Evolutionary conservation across 805 yeast genomes (phyloP), one percentile per base, ranked within the genome.

Genomic region (Hanseniaspora nectarophila): DNA sequence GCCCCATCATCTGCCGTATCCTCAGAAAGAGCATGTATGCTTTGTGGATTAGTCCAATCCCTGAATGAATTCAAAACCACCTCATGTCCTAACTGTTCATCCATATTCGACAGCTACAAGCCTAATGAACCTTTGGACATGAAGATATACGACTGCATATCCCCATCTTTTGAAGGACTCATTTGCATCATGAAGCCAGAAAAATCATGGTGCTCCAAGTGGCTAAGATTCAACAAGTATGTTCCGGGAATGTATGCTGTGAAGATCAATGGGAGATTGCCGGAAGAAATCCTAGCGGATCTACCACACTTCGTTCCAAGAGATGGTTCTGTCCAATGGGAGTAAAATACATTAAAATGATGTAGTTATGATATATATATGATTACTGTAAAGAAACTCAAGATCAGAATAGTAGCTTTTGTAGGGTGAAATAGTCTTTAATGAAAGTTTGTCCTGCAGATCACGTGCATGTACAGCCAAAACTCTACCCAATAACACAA

Each of bases 61-160:
- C 76, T 83, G 59, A 76, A 72, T 54, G 84, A 79, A 61, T 92
- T 92, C 65, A 78, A 84, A 46, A 81, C 80, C 54, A 78, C 78
- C 18, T 97, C 97, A 6, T 90, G 98, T 67, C 97, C 98, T 13
- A 90, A 90, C 72, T 90, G 98, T 70, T 97, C 87, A 61, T 80
- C 89, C 50, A 78, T 90, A 28, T 74, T 90, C 61, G 88, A 84
- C 58, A 82, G 80, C 61, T 47, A 47, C 12, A 47, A 32, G 32
- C 43, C 45, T 10, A 47, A 40, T 20, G 51, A 47, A 26, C 51
- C 51, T 10, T 81, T 81, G 55, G 96, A 92, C 61, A 95, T 88
- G 49, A 80, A 83, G 18, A 77, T 86, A 34, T 84, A 85, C 47
- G 95, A 88, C 62, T 87, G 95, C 66, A 92, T 97, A 5, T 87